A percentile compares a stretch with the other conserved stretches of the same genome.
These are phyloP conservation scores for Phaeotremella fagi DNA, from an alignment of 768 basidiomycete species.

Conservation along the genomic window DNA sequence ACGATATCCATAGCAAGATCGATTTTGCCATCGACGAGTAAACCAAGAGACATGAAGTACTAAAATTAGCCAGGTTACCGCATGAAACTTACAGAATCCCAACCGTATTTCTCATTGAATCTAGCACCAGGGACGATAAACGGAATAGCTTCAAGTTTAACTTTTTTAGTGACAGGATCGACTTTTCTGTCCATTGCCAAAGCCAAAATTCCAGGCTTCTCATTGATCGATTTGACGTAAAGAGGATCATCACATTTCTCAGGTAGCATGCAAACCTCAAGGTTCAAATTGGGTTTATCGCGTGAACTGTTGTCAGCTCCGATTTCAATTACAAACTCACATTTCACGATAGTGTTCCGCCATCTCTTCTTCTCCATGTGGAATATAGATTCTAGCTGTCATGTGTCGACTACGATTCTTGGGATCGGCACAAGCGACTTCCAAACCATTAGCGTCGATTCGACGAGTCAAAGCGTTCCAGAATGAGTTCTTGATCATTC, in stretches of 20 bases:
- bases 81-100: constrained; percentile 39
- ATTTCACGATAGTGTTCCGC: constrained; percentile 91
- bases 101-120: constrained; percentile 49
- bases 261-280: constrained; percentile 88
- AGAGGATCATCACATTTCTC: constrained; percentile 75
- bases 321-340: constrained; percentile 29
- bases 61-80: constrained; percentile 15
- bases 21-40: constrained; percentile 90
- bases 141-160: constrained; percentile 86
- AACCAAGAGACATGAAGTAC: constrained; percentile 57
- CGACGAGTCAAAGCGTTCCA: constrained; percentile 96
- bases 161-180: constrained; percentile 56
- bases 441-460: constrained; percentile 94
- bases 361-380: constrained; percentile 87
- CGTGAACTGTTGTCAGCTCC: constrained; percentile 52
- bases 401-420: constrained; percentile 90
- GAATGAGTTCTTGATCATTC: constrained; percentile 97
- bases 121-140: constrained; percentile 84
- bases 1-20: constrained; percentile 96
- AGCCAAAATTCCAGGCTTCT: constrained; percentile 88
- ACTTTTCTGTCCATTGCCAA: constrained; percentile 66
- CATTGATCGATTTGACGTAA: constrained; percentile 88
- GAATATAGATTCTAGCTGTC: constrained; percentile 91
- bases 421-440: constrained; percentile 95
- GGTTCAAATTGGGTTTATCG: constrained; percentile 87